Percentiles rank a stretch among this genome's conserved stretches.
phyloP scores from a whole-genome alignment of 2,329 filamentous ascomycete genomes.

The Elsinoe necatrix region DNA sequence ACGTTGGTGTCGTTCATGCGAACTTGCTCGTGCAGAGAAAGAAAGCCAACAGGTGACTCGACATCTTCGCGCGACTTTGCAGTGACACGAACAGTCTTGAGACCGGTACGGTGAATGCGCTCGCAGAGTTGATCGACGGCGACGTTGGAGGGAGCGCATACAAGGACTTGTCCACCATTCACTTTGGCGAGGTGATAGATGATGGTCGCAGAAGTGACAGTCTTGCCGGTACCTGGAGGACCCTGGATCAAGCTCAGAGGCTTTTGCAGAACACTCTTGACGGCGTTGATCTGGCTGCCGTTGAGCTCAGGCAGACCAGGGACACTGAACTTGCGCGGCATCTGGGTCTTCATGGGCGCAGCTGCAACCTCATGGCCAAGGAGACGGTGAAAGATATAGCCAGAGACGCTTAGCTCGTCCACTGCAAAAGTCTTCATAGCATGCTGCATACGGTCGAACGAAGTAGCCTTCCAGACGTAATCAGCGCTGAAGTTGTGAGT shows the following conservation, averaged over 20 bases:
- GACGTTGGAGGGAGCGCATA: conserved; percentile 96
- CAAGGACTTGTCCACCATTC: conserved; percentile 87
- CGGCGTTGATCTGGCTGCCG: conserved; percentile 88
- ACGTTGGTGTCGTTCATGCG: conserved; percentile 95
- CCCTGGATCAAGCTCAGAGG: conserved; percentile 94
- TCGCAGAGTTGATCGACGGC: conserved; percentile 97
- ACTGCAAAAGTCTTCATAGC: conserved; percentile 99
- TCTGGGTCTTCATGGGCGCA: conserved; percentile 87
- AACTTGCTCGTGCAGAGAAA: conserved; percentile 93
- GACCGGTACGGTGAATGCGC: conserved; percentile 83
- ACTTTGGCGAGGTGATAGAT: conserved; percentile 97
- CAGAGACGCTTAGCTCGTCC: conserved; percentile 95
- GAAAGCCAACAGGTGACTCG: conserved; percentile 92
- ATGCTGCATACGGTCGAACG: conserved; percentile 97
- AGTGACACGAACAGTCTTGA: conserved; percentile 97
- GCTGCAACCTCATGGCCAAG: conserved; percentile 91
- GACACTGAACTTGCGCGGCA: conserved; percentile 95
- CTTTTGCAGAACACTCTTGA: conserved; percentile 88
- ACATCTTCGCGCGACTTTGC: conserved; percentile 98
- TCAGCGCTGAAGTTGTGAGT: conserved; percentile 97
- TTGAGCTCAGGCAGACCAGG: conserved; percentile 92
- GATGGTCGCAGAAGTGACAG: conserved; percentile 94
- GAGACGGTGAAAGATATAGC: conserved; percentile 96
- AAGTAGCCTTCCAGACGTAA: conserved; percentile 99
- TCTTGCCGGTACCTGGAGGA: conserved; percentile 94